phyloP scores from a whole-genome alignment of 1,139 yeast species.

The Diutina siamensis region DNA sequence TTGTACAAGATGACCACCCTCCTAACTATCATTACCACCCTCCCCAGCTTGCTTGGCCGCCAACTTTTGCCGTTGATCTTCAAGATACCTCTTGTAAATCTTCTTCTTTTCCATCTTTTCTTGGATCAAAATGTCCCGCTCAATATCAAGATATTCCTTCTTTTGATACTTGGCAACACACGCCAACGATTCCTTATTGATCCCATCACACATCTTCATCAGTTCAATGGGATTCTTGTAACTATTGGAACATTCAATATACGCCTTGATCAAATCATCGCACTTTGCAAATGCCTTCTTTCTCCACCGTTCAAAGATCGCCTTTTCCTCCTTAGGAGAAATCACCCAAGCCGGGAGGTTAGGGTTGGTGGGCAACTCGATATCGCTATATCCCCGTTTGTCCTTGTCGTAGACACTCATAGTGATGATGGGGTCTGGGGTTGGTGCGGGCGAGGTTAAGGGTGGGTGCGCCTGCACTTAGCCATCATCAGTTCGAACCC shows the following conservation, averaged over 20 bases:
- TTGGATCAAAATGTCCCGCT: slow-evolving; percentile 52
- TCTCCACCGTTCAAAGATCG: slow-evolving; percentile 70
- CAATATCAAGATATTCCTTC: slow-evolving; percentile 56
- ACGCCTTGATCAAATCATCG: slow-evolving; percentile 48
- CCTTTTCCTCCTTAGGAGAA: slow-evolving; percentile 77
- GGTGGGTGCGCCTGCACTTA: too few relatives aligned
- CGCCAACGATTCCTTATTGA: slow-evolving; percentile 20
- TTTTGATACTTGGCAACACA: slow-evolving; percentile 66
- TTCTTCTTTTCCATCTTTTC: slow-evolving; percentile 26
- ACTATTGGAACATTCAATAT: slow-evolving; percentile 29
- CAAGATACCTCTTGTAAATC: slow-evolving; percentile 8
- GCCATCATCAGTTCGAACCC: neutral
- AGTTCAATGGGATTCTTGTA: slow-evolving; percentile 42
- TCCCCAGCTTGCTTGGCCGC: neutral
- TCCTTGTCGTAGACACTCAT: slow-evolving; percentile 17
- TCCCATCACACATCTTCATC: slow-evolving; percentile 40
- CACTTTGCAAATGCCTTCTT: slow-evolving; percentile 62
- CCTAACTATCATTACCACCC: too few relatives aligned
- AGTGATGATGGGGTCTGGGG: neutral
- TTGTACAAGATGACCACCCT: too few relatives aligned
- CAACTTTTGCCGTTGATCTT: slow-evolving; percentile 8
- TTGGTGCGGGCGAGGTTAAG: neutral
- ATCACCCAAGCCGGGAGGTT: slow-evolving; percentile 72
- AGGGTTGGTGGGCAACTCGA: slow-evolving; percentile 33
- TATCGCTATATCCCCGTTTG: slow-evolving; percentile 28